Evolutionary conservation across 2,329 filamentous ascomycete species (phyloP).

Genomic region (Penicillium glabrum): DNA sequence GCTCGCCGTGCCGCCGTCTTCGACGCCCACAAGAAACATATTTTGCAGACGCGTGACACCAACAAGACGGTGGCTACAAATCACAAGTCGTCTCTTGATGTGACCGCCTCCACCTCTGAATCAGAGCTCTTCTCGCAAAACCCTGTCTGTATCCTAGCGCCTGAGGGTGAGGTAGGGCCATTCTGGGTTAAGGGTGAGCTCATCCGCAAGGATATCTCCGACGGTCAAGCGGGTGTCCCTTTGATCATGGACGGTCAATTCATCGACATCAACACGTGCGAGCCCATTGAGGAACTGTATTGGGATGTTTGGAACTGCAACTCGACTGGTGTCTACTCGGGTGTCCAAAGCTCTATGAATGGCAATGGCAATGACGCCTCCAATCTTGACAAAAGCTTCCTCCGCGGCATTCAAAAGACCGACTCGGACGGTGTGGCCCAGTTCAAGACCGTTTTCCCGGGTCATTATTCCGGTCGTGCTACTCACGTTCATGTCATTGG

Average conservation of each 20-base stretch:
- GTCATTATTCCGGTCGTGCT: neutral
- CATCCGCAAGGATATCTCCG: neutral
- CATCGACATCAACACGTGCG: neutral
- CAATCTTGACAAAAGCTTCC: conserved; percentile 44
- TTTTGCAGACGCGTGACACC: conserved; percentile 31
- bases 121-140: conserved; percentile 19
- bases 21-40: conserved; percentile 16
- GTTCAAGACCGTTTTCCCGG: neutral
- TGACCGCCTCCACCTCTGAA: conserved; percentile 20
- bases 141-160: neutral
- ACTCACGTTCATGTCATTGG: neutral
- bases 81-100: conserved; percentile 36
- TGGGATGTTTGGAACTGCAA: neutral
- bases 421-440: neutral
- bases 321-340: conserved; percentile 17
- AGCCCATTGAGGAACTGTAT: neutral
- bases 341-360: conserved; percentile 37
- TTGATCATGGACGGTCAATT: neutral
- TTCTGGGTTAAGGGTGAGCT: neutral
- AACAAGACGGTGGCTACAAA: conserved; percentile 34
- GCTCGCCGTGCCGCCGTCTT: conserved; percentile 22
- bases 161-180: neutral
- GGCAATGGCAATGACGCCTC: conserved; percentile 44
- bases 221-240: neutral
- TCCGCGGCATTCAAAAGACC: neutral